phyloP scores from a whole-genome alignment of 2,329 filamentous ascomycete species.

The Huntiella decipiens region DNA sequence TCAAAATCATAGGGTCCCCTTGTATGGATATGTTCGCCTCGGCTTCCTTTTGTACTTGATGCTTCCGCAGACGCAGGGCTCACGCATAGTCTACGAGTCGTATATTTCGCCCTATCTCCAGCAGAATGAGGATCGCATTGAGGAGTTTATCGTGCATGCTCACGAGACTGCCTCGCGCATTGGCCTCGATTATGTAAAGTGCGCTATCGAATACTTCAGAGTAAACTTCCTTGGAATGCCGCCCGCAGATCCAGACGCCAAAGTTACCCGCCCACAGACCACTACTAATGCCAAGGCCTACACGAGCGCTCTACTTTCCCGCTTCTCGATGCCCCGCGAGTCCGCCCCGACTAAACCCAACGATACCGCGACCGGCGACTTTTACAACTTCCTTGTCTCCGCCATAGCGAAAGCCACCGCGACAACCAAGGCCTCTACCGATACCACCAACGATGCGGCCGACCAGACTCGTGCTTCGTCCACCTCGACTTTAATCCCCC shows the following conservation, averaged over 20 bases:
- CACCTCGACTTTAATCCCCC: constrained; percentile 43
- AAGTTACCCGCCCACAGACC: constrained; percentile 22
- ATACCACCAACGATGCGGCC: constrained; percentile 6
- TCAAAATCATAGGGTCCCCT: constrained; percentile 46
- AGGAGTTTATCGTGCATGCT: constrained; percentile 65
- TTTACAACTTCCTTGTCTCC: constrained; percentile 59
- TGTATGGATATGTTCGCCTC: constrained; percentile 83
- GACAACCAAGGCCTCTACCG: constrained; percentile 17
- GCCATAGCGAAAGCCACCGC: constrained; percentile 29
- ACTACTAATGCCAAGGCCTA: constrained; percentile 37
- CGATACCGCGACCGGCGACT: constrained; percentile 36
- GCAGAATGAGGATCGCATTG: constrained; percentile 74
- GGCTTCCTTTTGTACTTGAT: constrained; percentile 83
- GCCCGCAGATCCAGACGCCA: constrained; percentile 26
- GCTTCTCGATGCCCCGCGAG: constrained; percentile 65
- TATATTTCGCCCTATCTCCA: constrained; percentile 76
- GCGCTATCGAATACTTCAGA: constrained; percentile 50
- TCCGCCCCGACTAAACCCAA: constrained; percentile 16
- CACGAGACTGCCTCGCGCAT: constrained; percentile 63
- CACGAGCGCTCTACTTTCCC: constrained; percentile 62
- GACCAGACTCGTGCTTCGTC: constrained; percentile 3
- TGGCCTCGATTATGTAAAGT: constrained; percentile 57
- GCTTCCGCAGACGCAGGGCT: constrained; percentile 91
- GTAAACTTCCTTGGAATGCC: constrained; percentile 64
- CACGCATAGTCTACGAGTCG: constrained; percentile 64